These are phyloP conservation scores for Zizania latifolia DNA, from an alignment of 176 grass and related monocot genomes.

Conservation along the genomic window DNA sequence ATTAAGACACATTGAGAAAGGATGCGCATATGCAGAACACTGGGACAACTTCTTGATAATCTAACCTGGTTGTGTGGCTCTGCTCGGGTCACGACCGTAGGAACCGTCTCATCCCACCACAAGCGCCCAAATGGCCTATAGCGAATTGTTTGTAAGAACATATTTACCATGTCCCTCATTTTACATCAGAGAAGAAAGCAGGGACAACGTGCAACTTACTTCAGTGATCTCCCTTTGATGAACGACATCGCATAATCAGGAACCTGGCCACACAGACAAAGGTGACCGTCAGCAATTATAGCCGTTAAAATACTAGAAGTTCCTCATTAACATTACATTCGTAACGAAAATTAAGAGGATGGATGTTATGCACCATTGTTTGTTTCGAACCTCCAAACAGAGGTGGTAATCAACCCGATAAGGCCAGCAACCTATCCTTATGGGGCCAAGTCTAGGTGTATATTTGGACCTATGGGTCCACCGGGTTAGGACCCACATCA, in stretches of 20 bases:
- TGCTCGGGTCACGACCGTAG: conserved; percentile 75
- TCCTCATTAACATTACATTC: no score
- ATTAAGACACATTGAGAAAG: background rate
- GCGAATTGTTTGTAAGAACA: background rate
- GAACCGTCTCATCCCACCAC: conserved; percentile 94
- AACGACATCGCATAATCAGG: conserved; percentile 84
- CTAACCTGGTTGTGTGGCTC: conserved; percentile 78
- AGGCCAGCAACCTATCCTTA: no score
- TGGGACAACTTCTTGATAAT: background rate
- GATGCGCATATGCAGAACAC: background rate
- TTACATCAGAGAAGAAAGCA: background rate
- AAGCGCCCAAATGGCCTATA: conserved; percentile 77
- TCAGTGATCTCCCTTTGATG: conserved; percentile 53
- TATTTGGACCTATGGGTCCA: no score
- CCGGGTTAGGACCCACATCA: no score
- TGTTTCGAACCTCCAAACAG: background rate
- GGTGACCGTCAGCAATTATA: background rate
- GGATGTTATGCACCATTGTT: background rate
- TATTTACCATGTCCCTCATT: background rate
- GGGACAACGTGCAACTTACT: conserved; percentile 21
- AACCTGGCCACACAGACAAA: conserved; percentile 24
- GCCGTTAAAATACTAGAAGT: background rate
- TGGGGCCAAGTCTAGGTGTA: no score
- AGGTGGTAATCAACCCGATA: no score
- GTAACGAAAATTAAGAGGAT: background rate